These are phyloP conservation scores for Debaryomyces robertsiae DNA, from an alignment of 1,139 yeast species.

Conservation along the genomic window DNA sequence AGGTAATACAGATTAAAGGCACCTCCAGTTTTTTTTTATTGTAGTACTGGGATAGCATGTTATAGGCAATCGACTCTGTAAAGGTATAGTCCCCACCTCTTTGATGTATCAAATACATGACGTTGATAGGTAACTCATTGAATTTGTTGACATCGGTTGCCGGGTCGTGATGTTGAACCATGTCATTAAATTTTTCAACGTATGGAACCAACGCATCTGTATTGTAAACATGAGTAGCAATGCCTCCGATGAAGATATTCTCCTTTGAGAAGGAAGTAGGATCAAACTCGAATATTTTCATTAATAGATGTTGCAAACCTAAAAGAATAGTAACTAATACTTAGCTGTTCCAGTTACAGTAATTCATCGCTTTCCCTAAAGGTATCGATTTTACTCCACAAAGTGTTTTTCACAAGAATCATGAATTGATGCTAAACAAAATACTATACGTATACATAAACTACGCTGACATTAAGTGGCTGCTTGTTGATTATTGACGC, in stretches of 20 bases:
- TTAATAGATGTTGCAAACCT: constrained; percentile 19
- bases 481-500: constrained; percentile 1
- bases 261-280: constrained; percentile 26
- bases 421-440: background rate
- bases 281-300: constrained; percentile 25
- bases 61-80: constrained; percentile 37
- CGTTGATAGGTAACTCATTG: constrained; percentile 35
- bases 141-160: constrained; percentile 11
- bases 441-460: constrained; percentile 3
- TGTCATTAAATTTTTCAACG: constrained; percentile 21
- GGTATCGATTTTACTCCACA: constrained; percentile 9
- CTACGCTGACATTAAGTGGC: background rate
- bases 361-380: background rate
- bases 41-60: constrained; percentile 30
- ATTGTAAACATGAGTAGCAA: constrained; percentile 39
- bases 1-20: constrained; percentile 52
- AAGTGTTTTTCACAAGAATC: background rate
- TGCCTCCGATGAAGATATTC: constrained; percentile 34
- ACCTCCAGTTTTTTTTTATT: constrained; percentile 19
- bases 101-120: constrained; percentile 44
- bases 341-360: background rate
- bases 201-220: constrained; percentile 28
- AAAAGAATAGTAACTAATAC: background rate
- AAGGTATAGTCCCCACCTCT: constrained; percentile 30
- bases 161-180: constrained; percentile 6